Percentiles rank a stretch among this genome's conserved stretches.
Evolutionary conservation across 2,329 filamentous ascomycete species (phyloP).

Genomic region (Colletotrichum navitas): DNA sequence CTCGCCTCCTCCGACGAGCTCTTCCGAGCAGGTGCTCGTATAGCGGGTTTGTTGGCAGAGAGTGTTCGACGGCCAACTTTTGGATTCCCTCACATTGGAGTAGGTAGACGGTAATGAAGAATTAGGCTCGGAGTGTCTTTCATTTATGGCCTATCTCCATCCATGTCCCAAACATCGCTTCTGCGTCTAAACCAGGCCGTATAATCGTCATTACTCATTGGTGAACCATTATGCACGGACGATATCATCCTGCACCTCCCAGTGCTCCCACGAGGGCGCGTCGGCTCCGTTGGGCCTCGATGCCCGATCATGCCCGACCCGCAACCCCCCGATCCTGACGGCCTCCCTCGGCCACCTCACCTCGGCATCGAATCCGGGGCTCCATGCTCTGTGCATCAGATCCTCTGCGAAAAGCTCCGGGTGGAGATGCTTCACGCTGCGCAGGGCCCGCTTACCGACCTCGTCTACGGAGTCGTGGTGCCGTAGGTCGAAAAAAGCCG

Average conservation of each 20-base stretch:
- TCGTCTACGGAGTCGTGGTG: constrained; percentile 71
- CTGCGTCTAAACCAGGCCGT: not conserved
- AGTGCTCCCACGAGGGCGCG: constrained; percentile 64
- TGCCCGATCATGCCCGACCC: constrained; percentile 53
- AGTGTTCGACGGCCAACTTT: not conserved
- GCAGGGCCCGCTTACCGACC: constrained; percentile 66
- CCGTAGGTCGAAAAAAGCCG: constrained; percentile 65
- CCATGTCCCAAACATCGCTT: not conserved
- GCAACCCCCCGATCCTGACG: constrained; percentile 54
- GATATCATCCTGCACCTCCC: constrained; percentile 56
- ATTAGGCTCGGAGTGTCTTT: not conserved
- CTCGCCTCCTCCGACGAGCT: too few relatives aligned
- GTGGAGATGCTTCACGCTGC: constrained; percentile 60
- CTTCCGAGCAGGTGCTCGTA: not conserved
- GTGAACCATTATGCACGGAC: constrained; percentile 26
- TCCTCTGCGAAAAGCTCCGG: constrained; percentile 49
- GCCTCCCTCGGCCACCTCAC: constrained; percentile 56
- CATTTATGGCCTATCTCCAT: not conserved
- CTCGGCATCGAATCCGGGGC: constrained; percentile 50
- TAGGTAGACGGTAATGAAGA: not conserved
- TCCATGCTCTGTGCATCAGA: constrained; percentile 49
- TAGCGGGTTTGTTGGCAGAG: not conserved
- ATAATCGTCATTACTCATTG: not conserved
- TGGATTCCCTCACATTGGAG: not conserved
- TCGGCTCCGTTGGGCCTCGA: constrained; percentile 63